A percentile compares a stretch with the other conserved stretches of the same genome.
These are phyloP conservation scores for Saprolegnia diclina DNA, from an alignment of 352 stramenopile genomes.

Conservation along the genomic window DNA sequence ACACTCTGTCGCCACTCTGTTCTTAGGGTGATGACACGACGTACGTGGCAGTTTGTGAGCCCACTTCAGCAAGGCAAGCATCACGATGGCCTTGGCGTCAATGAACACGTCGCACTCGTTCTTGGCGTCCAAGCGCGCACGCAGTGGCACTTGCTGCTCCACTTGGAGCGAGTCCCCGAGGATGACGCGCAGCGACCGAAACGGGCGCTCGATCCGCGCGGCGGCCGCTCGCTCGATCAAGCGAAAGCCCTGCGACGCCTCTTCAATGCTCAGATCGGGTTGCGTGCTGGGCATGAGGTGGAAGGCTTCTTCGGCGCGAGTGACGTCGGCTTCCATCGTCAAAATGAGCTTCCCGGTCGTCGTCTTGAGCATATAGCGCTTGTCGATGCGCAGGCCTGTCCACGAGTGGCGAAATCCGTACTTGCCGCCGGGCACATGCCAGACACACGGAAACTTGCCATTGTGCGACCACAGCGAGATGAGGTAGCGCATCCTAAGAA, in stretches of 20 bases:
- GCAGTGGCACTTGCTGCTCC: conserved; percentile 43
- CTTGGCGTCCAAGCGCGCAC: conserved; percentile 45
- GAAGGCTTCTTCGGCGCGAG: conserved; percentile 44
- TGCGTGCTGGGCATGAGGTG: conserved; percentile 36
- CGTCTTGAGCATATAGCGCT: conserved; percentile 49
- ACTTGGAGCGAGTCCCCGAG: conserved; percentile 49
- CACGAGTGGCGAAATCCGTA: conserved; percentile 66
- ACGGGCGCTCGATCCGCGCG: conserved; percentile 41
- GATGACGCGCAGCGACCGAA: conserved; percentile 51
- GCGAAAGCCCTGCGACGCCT: conserved; percentile 55
- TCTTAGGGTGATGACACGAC: neutral
- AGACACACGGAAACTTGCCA: conserved; percentile 51
- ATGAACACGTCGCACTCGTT: conserved; percentile 65
- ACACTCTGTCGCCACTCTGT: conserved; percentile 11
- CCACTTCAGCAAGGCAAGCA: conserved; percentile 55
- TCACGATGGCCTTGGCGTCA: conserved; percentile 50
- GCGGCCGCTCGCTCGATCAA: conserved; percentile 48
- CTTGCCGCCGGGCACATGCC: conserved; percentile 41
- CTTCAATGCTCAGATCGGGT: conserved; percentile 49
- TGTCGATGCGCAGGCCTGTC: conserved; percentile 40
- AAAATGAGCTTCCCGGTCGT: conserved; percentile 60
- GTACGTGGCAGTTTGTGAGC: conserved; percentile 36
- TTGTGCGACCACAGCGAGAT: conserved; percentile 48
- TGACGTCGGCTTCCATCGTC: conserved; percentile 59
- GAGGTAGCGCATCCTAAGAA: conserved; percentile 34